Percentiles rank a stretch among this genome's conserved stretches.
Evolutionary conservation across 495 filamentous ascomycete genomes (phyloP).

Genomic region (Penicillium manginii): DNA sequence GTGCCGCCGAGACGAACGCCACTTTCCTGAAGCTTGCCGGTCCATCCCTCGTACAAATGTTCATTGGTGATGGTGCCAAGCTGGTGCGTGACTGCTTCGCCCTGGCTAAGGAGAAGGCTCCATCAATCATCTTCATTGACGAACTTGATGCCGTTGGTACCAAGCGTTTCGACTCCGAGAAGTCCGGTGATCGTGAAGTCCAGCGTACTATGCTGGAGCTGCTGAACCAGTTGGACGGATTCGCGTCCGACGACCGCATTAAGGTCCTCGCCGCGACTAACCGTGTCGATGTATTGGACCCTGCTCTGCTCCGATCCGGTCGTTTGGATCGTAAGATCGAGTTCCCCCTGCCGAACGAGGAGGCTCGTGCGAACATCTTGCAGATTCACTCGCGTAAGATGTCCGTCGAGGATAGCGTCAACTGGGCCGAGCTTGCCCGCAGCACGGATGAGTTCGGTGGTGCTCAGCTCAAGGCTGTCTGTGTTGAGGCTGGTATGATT

Average conservation of each 20-base stretch:
- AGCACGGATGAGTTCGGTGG: constrained; percentile 99
- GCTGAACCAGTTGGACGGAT: constrained; percentile 98
- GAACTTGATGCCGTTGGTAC: constrained; percentile 97
- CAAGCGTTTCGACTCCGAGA: constrained; percentile 98
- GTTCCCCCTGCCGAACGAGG: constrained; percentile 98
- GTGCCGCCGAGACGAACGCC: constrained; percentile 96
- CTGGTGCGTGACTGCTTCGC: constrained; percentile 97
- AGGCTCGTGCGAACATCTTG: constrained; percentile 95
- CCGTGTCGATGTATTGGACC: constrained; percentile 96
- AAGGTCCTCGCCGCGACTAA: constrained; percentile 99
- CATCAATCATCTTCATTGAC: constrained; percentile 99
- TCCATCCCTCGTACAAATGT: constrained; percentile 99
- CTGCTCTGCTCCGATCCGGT: constrained; percentile 89
- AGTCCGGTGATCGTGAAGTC: constrained; percentile 96
- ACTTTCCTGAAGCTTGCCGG: constrained; percentile 99
- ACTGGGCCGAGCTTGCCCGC: constrained; percentile 94
- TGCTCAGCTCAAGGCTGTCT: constrained; percentile 96
- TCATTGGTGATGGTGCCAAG: constrained; percentile 98
- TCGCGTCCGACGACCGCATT: constrained; percentile 98
- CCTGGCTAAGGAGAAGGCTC: constrained; percentile 96
- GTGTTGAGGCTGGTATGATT: constrained; percentile 99
- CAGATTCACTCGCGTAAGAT: constrained; percentile 98
- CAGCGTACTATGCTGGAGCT: constrained; percentile 99
- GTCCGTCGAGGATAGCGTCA: constrained; percentile 90
- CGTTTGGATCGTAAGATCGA: constrained; percentile 99